Percentiles rank a stretch among this genome's conserved stretches.
phyloP scores from a whole-genome alignment of 768 basidiomycete species.

The Pholiota conissans region DNA sequence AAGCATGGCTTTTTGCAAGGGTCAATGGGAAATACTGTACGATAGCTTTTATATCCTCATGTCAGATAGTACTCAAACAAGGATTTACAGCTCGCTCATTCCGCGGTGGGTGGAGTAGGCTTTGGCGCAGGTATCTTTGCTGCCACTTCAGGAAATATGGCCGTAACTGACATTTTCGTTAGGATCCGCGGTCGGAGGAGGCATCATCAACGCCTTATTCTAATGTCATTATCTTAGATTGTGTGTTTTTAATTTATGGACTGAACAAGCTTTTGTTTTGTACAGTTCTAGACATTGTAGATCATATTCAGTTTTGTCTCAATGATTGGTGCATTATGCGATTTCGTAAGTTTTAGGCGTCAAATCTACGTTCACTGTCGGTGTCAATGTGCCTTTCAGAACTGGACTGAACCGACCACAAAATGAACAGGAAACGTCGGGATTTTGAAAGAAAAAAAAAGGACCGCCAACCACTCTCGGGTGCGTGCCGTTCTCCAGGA shows the following conservation, averaged over 20 bases:
- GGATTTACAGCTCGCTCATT: slow-evolving; percentile 43
- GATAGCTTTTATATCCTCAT: not conserved
- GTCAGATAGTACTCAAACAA: slow-evolving; percentile 1
- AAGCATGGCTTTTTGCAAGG: slow-evolving; percentile 49
- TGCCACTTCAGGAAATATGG: not conserved
- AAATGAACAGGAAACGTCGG: not conserved
- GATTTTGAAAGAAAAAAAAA: slow-evolving; percentile 4
- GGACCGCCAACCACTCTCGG: slow-evolving; percentile 2
- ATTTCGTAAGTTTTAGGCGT: not conserved
- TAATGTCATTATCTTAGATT: slow-evolving; percentile 23
- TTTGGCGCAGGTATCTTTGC: slow-evolving; percentile 64
- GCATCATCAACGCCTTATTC: slow-evolving; percentile 48
- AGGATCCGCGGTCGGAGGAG: slow-evolving; percentile 47
- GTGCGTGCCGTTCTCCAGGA: not conserved
- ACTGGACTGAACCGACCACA: not conserved
- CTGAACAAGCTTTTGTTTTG: not conserved
- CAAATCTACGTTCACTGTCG: not conserved
- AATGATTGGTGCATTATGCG: not conserved
- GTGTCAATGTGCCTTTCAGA: not conserved
- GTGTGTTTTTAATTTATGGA: not conserved
- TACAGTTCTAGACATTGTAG: not conserved
- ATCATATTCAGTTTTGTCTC: not conserved
- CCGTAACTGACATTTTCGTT: not conserved
- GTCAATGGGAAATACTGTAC: slow-evolving; percentile 52
- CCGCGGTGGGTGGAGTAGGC: slow-evolving; percentile 66